These are phyloP conservation scores for Trichoderma parareesei DNA, from an alignment of 495 filamentous ascomycete species.

Conservation along the genomic window DNA sequence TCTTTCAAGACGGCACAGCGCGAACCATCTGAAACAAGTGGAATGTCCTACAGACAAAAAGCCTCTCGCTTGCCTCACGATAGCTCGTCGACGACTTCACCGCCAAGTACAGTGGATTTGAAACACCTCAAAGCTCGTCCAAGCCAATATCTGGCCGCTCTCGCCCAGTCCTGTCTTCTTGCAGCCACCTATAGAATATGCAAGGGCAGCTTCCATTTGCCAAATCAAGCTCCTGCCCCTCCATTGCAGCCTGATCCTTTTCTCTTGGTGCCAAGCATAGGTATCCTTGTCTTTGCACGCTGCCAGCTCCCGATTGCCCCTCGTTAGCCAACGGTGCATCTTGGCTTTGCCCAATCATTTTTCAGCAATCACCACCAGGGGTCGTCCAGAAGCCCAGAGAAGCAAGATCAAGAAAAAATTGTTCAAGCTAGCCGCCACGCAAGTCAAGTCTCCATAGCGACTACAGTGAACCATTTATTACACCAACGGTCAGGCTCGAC, in stretches of 20 bases:
- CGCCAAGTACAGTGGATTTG: not conserved
- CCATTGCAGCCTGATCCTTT: not conserved
- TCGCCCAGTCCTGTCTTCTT: not conserved
- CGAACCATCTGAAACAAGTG: too few species aligned
- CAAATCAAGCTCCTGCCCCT: not conserved
- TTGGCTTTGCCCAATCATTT: not conserved
- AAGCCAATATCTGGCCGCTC: not conserved
- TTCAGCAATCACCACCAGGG: not conserved
- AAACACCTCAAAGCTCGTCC: not conserved
- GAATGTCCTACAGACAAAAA: too few species aligned
- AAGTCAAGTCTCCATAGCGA: not conserved
- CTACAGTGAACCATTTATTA: not conserved
- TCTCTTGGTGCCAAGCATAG: not conserved
- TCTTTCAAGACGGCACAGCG: too few species aligned
- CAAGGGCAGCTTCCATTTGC: not conserved
- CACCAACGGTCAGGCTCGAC: not conserved
- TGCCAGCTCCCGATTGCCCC: constrained; percentile 5
- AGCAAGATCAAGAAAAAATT: not conserved
- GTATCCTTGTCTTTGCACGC: constrained; percentile 1
- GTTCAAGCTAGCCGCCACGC: not conserved
- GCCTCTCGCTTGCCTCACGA: too few species aligned
- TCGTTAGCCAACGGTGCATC: not conserved
- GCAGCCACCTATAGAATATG: not conserved
- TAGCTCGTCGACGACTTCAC: not conserved
- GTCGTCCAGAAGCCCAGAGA: not conserved